Conservation (phyloP, 495 filamentous ascomycete species). For the Penicillium cataractarum region DNA sequence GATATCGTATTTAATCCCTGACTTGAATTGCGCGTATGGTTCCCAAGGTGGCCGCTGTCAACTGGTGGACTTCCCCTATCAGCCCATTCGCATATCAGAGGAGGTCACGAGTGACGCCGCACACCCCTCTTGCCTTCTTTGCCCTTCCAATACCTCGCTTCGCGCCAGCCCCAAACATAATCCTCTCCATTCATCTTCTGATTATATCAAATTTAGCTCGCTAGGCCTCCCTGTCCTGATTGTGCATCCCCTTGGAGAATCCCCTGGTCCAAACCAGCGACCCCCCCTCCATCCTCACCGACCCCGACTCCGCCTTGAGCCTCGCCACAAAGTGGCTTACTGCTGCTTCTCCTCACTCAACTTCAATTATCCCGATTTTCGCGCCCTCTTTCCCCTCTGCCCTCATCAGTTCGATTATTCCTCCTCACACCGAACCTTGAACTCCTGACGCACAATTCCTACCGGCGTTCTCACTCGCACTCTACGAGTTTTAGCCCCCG, state of each 20-base stretch:
- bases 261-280: slow-evolving; percentile 9
- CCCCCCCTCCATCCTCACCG: slow-evolving; percentile 23
- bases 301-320: slow-evolving; percentile 35
- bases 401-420: slow-evolving; percentile 11
- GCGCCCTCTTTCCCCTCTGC: neutral
- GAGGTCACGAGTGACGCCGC: neutral
- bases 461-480: neutral
- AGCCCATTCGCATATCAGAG: slow-evolving; percentile 14
- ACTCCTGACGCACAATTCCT: neutral
- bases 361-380: slow-evolving; percentile 17
- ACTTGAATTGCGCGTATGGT: neutral
- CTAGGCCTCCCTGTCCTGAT: neutral
- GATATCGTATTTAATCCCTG: neutral
- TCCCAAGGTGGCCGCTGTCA: neutral
- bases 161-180: neutral
- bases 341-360: slow-evolving; percentile 31
- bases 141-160: neutral
- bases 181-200: neutral
- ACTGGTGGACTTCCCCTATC: slow-evolving; percentile 25
- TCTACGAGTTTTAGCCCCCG: neutral
- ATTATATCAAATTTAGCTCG: neutral
- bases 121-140: neutral
- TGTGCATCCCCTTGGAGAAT: slow-evolving; percentile 13
- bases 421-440: neutral
- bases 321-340: slow-evolving; percentile 42